Conservation (phyloP, 176 grass and related monocot genomes). For the Triticum monococcum region DNA sequence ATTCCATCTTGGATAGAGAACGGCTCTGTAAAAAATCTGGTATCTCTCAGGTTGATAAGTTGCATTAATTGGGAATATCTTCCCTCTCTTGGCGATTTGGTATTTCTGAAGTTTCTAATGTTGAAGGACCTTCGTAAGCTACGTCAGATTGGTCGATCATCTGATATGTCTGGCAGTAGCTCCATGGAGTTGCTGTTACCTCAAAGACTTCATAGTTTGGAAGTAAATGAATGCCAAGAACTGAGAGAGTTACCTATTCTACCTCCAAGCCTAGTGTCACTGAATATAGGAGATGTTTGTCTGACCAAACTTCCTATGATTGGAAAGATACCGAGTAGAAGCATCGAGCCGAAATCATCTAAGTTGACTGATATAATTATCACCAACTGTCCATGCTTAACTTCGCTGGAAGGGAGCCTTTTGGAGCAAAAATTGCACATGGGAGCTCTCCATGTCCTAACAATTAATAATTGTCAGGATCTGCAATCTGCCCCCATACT, state of each 20-base stretch:
- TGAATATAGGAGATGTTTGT: fast-evolving
- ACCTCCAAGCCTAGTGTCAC: background rate
- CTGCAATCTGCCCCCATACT: background rate
- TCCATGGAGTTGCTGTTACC: background rate
- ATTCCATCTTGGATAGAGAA: conserved; percentile 1
- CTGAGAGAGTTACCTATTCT: background rate
- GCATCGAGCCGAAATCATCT: background rate
- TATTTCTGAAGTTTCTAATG: background rate
- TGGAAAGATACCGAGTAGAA: background rate
- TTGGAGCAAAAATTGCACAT: background rate
- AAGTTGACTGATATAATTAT: background rate
- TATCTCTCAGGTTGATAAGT: background rate
- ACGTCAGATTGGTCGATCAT: background rate
- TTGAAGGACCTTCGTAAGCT: background rate
- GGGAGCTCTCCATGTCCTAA: background rate
- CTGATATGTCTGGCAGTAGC: background rate
- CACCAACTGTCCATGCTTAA: background rate
- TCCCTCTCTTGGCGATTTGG: background rate
- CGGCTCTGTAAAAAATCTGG: background rate
- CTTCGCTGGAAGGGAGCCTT: background rate
- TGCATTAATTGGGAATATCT: background rate
- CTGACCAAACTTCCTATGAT: conserved; percentile 3
- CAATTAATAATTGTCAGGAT: fast-evolving
- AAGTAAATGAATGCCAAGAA: fast-evolving
- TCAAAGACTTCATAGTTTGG: background rate